phyloP scores from a whole-genome alignment of 352 stramenopile genomes.

The Pseudoperonospora humuli region DNA sequence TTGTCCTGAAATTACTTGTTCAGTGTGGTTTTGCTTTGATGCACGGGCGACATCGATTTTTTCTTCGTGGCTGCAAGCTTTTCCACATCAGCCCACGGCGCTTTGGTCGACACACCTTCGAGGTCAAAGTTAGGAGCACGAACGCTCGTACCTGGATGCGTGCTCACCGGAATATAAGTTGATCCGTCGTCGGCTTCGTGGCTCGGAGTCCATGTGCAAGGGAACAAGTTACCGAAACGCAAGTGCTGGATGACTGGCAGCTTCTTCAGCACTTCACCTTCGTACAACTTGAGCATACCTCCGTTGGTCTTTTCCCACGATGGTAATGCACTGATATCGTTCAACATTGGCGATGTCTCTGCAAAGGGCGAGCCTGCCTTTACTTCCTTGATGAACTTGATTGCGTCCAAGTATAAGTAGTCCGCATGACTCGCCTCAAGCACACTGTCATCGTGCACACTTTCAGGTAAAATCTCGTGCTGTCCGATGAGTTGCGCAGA shows the following conservation, averaged over 20 bases:
- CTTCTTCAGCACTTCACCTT: slow-evolving; percentile 97
- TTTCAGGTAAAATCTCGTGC: slow-evolving; percentile 53
- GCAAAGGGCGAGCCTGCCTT: slow-evolving; percentile 88
- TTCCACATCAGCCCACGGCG: slow-evolving; percentile 62
- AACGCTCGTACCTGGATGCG: slow-evolving; percentile 48
- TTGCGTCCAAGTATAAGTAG: slow-evolving; percentile 90
- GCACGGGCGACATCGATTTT: slow-evolving; percentile 41
- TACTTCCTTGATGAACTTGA: slow-evolving; percentile 89
- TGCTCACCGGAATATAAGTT: slow-evolving; percentile 50
- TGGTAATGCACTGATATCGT: slow-evolving; percentile 85
- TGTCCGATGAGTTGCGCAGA: slow-evolving; percentile 90
- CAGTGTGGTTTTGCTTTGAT: slow-evolving; percentile 22
- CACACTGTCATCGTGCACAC: slow-evolving; percentile 67
- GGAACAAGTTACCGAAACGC: slow-evolving; percentile 93
- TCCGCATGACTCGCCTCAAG: slow-evolving; percentile 55
- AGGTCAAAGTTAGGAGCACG: slow-evolving; percentile 65
- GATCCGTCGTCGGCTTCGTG: slow-evolving; percentile 38
- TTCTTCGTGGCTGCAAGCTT: slow-evolving; percentile 34
- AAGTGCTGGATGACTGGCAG: slow-evolving; percentile 98
- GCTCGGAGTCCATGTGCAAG: slow-evolving; percentile 69
- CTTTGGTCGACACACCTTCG: slow-evolving; percentile 46
- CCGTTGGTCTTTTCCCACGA: slow-evolving; percentile 90
- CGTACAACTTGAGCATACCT: slow-evolving; percentile 87
- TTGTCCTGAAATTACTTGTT: slow-evolving; percentile 15
- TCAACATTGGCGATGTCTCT: slow-evolving; percentile 92